Base-by-base conservation (phyloP, 306 rosid genomes). In the Lathyrus aphaca region DNA sequence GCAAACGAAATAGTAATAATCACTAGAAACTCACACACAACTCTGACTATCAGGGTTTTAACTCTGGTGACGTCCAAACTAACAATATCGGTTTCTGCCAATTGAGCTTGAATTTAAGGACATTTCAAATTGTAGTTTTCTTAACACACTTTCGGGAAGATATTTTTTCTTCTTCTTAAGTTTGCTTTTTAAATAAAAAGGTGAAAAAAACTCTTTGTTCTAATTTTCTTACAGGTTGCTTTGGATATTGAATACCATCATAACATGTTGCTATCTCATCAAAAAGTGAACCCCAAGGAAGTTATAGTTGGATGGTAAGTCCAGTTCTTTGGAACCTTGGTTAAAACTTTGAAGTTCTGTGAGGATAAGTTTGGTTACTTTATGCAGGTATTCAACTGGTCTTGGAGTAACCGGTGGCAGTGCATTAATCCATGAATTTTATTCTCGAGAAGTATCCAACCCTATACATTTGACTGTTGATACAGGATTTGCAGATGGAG, bases 391-490 rank as follows among this genome's bases (percentile, higher is more conserved):
- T 74, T 91, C 99, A 11, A 91, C 96, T 65, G 97, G 97, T 60
- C 82, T 78, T 75, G 95, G 96, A 54, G 96, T 91, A 51, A 84
- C 86, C 2, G 95, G 96, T 32, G 92, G 96, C 38, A 91, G 95
- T 73, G 91, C 86, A 29, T 72, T 94, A 54, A 91, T 91, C 67
- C 99, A 91, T 56, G 99, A 91, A 1, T 94, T 94, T 79, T 91
- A 91, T 82, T 88, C 97, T 51, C 76, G 92, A 67, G 97, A 94
- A 82, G 96, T 84, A 38, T 32, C 91, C 54, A 88, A 84, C 79
- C 97, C 97, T 3, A 69, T 94, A 63, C 97, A 94, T 77, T 81
- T 94, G 86, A 94, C 97, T 0, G 96, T 94, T 69, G 97, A 94
- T 78, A 94, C 96, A 0, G 96, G 96, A 65, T 93, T 93, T 55